Evolutionary conservation across 2,329 filamentous ascomycete species (phyloP).

Genomic region (Cladosporium sp.): DNA sequence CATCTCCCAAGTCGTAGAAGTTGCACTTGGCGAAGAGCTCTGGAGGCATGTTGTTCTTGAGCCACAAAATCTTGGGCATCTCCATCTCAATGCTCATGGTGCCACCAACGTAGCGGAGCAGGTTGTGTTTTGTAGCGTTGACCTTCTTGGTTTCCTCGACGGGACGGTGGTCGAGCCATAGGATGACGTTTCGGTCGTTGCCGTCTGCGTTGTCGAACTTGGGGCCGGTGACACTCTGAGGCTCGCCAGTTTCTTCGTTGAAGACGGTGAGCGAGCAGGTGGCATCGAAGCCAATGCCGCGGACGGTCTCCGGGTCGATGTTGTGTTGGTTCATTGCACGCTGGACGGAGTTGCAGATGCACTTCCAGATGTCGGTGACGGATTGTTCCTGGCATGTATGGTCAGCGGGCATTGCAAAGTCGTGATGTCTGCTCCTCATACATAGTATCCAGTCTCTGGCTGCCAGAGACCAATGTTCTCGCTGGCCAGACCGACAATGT

Average conservation of each 20-base stretch:
- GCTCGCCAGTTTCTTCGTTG: conserved; percentile 82
- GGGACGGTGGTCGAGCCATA: conserved; percentile 96
- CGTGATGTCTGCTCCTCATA: conserved; percentile 32
- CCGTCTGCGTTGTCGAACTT: conserved; percentile 74
- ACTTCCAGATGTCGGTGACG: conserved; percentile 92
- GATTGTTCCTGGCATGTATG: conserved; percentile 76
- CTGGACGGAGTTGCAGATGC: conserved; percentile 87
- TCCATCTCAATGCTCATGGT: conserved; percentile 99
- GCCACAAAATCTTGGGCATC: conserved; percentile 95
- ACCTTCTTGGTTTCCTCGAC: conserved; percentile 89
- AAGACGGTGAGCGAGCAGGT: conserved; percentile 98
- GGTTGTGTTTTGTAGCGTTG: conserved; percentile 87
- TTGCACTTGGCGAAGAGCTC: conserved; percentile 91
- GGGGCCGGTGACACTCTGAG: conserved; percentile 84
- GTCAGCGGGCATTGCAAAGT: conserved; percentile 13
- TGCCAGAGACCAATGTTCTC: conserved; percentile 56
- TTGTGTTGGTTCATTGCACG: conserved; percentile 78
- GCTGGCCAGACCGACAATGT: conserved; percentile 68
- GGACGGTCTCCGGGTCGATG: conserved; percentile 72
- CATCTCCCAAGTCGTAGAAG: conserved; percentile 94
- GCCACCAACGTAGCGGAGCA: conserved; percentile 93
- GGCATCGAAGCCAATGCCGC: conserved; percentile 94
- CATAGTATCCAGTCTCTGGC: conserved; percentile 57
- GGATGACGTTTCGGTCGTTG: conserved; percentile 89
- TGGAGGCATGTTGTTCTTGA: conserved; percentile 96